Evolutionary conservation across 257 asterid species (phyloP).

Genomic region (Solanum tarapatanum): DNA sequence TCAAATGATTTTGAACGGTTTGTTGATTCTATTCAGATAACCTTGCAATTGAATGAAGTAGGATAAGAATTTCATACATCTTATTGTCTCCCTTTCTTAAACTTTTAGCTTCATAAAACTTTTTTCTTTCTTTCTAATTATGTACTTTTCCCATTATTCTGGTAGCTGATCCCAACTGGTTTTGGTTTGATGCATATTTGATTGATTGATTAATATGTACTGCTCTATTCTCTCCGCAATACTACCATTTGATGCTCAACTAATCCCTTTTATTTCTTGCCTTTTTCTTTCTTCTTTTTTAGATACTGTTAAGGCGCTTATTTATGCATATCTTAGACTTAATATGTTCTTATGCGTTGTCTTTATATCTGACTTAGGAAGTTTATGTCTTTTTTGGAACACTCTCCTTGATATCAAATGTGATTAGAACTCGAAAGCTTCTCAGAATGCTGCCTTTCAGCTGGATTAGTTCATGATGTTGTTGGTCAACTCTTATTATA

Average conservation of each 20-base stretch:
- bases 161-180: background rate
- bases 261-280: background rate
- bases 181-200: background rate
- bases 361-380: background rate
- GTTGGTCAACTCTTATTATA: background rate
- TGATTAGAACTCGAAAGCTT: background rate
- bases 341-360: background rate
- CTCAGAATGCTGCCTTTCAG: background rate
- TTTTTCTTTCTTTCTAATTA: background rate
- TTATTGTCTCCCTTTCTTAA: background rate
- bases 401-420: background rate
- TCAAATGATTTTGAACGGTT: conserved; percentile 75
- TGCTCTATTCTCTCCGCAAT: background rate
- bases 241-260: background rate
- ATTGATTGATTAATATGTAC: background rate
- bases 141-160: background rate
- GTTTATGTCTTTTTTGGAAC: background rate
- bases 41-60: background rate
- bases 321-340: background rate
- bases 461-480: background rate
- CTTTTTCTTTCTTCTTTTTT: background rate
- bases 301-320: background rate
- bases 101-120: background rate
- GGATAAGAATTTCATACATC: background rate
- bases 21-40: conserved; percentile 2